phyloP scores from a whole-genome alignment of 495 filamentous ascomycete species.

The Bryoglossum gracile region DNA sequence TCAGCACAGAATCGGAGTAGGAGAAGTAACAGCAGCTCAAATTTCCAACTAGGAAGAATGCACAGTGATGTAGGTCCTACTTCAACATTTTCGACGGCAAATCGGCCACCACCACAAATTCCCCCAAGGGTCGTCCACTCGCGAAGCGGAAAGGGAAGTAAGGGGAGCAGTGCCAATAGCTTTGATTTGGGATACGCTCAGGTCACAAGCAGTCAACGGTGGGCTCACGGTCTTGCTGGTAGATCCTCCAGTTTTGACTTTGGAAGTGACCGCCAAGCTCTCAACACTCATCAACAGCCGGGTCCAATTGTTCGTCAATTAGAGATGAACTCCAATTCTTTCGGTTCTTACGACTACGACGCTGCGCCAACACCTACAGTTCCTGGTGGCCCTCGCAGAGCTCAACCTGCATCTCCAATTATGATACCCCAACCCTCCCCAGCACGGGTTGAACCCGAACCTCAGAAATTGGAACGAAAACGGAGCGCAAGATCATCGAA shows the following conservation, averaged over 20 bases:
- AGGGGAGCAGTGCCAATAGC: conserved; percentile 64
- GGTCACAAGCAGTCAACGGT: conserved; percentile 46
- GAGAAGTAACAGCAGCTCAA: conserved; percentile 77
- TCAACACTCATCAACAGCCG: conserved; percentile 26
- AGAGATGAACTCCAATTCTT: conserved; percentile 22
- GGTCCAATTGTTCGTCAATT: conserved; percentile 25
- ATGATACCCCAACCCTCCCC: conserved; percentile 16
- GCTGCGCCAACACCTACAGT: conserved; percentile 86
- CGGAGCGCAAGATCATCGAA: conserved; percentile 57
- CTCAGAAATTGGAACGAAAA: conserved; percentile 41
- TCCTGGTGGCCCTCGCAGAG: conserved; percentile 64
- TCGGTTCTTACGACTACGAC: conserved; percentile 52
- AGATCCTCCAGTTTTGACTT: conserved; percentile 77
- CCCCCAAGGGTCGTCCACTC: conserved; percentile 33
- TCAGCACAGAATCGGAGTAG: conserved; percentile 54
- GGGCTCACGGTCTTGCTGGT: conserved; percentile 48
- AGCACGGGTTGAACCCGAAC: conserved; percentile 22
- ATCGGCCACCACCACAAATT: conserved; percentile 13
- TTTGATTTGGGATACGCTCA: conserved; percentile 56
- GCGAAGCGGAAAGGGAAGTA: conserved; percentile 57
- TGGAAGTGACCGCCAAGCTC: conserved; percentile 34
- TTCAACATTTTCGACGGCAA: conserved; percentile 12
- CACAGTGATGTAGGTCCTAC: conserved; percentile 34
- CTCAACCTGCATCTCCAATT: conserved; percentile 25
- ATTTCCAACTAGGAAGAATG: conserved; percentile 57